Base-by-base conservation (phyloP, 2,329 filamentous ascomycete species). In the Trichophyton schoenleinii region DNA sequence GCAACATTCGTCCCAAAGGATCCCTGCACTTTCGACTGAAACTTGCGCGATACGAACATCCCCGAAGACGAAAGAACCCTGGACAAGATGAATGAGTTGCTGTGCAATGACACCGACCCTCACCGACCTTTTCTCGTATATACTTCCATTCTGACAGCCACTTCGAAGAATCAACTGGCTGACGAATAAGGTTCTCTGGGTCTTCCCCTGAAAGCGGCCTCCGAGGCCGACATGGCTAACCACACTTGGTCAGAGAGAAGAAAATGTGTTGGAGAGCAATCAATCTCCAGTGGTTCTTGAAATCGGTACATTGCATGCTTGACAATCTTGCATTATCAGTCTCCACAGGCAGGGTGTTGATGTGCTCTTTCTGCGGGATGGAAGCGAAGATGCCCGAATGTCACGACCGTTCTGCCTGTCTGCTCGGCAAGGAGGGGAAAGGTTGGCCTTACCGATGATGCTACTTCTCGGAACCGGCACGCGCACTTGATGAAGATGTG, bases 111-210 rank as follows among this genome's bases (percentile, higher is more conserved):
- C 9, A 25, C 49, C 49, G 49, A 53, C 6, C n/a, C 49, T 53
- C 49, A 53, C 49, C 49, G 49, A 53, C 49, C 49, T 53, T 53
- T 25, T 22, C 49, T 53, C 49, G 49, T 53, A 53, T 53, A 53
- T 53, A 15, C 49, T 53, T 53, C 15, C 49, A 25, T 34, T 7
- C 7, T 31, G 28, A 13, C 49, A 53, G 22, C 49, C 22, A 53
- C 28, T 28, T 25, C 49, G 22, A 25, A 15, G 34, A 53, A 53
- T 25, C 11, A 28, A 34, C 15, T 34, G 49, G 49, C n/a, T 34
- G 22, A 5, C n/a, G 22, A 15, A 25, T 53, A 53, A 31, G 28
- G 49, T 53, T 53, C 22, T 34, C 28, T 25, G 31, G 28, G 49
- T 34, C 49, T 53, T 38, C 28, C 49, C 49, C 49, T 53, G 49